Conservation (phyloP, 306 rosid species). For the Hippophae gyantsensis region DNA sequence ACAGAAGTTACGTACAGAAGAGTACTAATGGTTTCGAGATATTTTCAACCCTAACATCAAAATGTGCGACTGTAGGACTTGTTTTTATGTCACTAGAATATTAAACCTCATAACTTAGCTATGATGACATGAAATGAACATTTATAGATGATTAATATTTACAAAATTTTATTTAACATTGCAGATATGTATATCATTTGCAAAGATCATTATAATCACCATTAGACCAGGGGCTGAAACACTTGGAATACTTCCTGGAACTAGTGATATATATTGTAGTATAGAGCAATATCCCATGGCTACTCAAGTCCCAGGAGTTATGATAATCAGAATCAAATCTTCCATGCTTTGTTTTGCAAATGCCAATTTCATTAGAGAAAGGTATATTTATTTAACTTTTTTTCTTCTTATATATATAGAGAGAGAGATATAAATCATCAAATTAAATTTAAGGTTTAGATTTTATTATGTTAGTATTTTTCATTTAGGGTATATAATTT, state of each 20-base stretch:
- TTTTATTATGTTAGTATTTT: neutral
- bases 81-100: too few relatives aligned
- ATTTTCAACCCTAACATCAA: too few relatives aligned
- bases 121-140: too few relatives aligned
- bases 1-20: too few relatives aligned
- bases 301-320: constrained; percentile 44
- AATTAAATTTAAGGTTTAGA: neutral
- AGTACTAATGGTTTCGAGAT: too few relatives aligned
- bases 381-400: constrained; percentile 23
- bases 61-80: too few relatives aligned
- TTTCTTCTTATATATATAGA: neutral
- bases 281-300: constrained; percentile 76
- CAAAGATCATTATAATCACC: constrained; percentile 53
- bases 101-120: too few relatives aligned
- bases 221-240: constrained; percentile 64
- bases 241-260: constrained; percentile 71
- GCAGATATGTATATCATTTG: constrained; percentile 73
- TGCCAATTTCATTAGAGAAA: constrained; percentile 60
- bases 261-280: constrained; percentile 42
- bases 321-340: constrained; percentile 56
- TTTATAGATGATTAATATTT: neutral
- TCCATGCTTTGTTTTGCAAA: constrained; percentile 78
- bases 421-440: neutral
- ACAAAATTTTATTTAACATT: neutral
- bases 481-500: too few relatives aligned